Percentiles rank a stretch among this genome's conserved stretches.
Evolutionary conservation across 2,329 filamentous ascomycete genomes (phyloP).

Genomic region (Ophiocordyceps camponoti-saundersi): DNA sequence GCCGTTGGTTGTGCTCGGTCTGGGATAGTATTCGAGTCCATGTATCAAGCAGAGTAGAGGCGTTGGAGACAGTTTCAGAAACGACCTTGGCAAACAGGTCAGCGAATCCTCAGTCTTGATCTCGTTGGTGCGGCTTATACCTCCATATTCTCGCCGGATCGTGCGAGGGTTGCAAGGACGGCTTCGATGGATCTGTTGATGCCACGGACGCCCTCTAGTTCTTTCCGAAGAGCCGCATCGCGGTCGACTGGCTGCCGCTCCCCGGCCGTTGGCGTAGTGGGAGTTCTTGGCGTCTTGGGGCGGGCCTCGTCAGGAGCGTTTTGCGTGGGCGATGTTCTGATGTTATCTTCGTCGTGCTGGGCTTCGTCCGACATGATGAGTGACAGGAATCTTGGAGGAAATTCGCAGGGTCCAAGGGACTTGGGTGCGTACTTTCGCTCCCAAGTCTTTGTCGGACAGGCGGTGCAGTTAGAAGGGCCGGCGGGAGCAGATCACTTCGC

Average conservation of each 20-base stretch:
- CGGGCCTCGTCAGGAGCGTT: slow-evolving; percentile 12
- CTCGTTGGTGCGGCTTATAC: slow-evolving; percentile 20
- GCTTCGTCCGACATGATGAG: slow-evolving; percentile 26
- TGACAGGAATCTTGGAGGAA: background rate
- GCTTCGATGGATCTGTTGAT: slow-evolving; percentile 81
- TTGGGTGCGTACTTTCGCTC: no score
- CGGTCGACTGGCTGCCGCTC: slow-evolving; percentile 38
- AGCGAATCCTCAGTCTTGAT: background rate
- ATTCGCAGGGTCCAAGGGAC: background rate
- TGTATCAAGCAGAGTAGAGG: slow-evolving; percentile 78
- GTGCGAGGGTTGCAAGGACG: slow-evolving; percentile 53
- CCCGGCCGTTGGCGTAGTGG: slow-evolving; percentile 24
- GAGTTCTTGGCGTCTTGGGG: slow-evolving; percentile 24
- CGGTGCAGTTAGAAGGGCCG: no score
- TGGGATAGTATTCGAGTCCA: slow-evolving; percentile 95
- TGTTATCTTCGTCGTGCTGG: slow-evolving; percentile 29
- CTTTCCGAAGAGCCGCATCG: slow-evolving; percentile 57
- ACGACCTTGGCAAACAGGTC: slow-evolving; percentile 47
- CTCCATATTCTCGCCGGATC: slow-evolving; percentile 62
- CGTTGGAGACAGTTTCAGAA: slow-evolving; percentile 67
- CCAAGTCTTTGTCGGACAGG: no score
- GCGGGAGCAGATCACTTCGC: no score
- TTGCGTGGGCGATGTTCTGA: slow-evolving; percentile 27
- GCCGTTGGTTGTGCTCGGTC: slow-evolving; percentile 89
- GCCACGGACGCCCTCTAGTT: slow-evolving; percentile 67